phyloP scores from a whole-genome alignment of 768 basidiomycete species.

The Lanmaoa pseudosensibilis region DNA sequence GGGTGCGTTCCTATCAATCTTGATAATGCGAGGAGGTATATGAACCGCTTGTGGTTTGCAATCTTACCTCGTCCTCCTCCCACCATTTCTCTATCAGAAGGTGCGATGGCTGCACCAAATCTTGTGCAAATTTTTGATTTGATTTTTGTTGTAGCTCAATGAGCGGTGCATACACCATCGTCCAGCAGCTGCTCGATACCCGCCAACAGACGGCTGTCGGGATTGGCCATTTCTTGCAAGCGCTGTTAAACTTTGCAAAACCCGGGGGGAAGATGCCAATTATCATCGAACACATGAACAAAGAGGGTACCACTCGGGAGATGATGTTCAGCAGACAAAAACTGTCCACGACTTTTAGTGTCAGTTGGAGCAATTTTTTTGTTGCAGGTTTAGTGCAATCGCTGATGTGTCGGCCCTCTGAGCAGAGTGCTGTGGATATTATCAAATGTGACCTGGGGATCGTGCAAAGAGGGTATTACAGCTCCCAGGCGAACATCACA shows the following conservation, averaged over 20 bases:
- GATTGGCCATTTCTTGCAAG: conserved; percentile 51
- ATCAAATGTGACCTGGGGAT: background rate
- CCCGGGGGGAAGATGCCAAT: background rate
- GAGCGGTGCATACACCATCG: conserved; percentile 8
- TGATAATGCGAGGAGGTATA: background rate
- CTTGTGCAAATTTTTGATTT: background rate
- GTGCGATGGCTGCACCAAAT: background rate
- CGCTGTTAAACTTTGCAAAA: conserved; percentile 39
- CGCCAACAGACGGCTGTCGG: conserved; percentile 11
- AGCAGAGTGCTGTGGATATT: background rate
- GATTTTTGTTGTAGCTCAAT: background rate
- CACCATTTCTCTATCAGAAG: background rate
- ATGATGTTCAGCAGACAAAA: conserved; percentile 15
- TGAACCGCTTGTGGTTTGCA: background rate
- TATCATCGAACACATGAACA: conserved; percentile 5
- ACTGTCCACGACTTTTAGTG: background rate
- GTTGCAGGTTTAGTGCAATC: background rate
- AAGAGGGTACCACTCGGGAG: background rate
- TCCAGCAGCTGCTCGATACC: conserved; percentile 3
- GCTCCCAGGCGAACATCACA: background rate
- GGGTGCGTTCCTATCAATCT: background rate
- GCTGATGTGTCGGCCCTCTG: background rate
- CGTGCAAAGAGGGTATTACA: background rate
- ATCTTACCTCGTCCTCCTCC: conserved; percentile 19
- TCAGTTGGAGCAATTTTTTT: background rate